Conservation (phyloP, 2,329 filamentous ascomycete species). For the Ambrosiella xylebori region DNA sequence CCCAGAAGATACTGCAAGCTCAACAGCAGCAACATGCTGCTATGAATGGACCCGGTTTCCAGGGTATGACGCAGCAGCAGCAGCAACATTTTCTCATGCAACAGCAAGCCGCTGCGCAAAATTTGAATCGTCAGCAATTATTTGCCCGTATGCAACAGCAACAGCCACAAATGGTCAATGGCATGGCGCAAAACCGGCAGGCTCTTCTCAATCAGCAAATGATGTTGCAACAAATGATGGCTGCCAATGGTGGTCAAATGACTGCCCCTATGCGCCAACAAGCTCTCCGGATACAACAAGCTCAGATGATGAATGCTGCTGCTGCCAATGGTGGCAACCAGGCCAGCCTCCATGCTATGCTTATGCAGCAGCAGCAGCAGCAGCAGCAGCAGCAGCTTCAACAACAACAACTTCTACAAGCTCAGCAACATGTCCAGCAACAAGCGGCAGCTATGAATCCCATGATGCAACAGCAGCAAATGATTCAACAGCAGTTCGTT, state of each 20-base stretch:
- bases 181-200: background rate
- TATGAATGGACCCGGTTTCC: slow-evolving; percentile 16
- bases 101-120: slow-evolving; percentile 18
- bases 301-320: background rate
- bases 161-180: slow-evolving; percentile 15
- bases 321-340: slow-evolving; percentile 17
- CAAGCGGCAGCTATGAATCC: slow-evolving; percentile 2
- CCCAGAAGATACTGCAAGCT: slow-evolving; percentile 28
- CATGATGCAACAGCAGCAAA: slow-evolving; percentile 4
- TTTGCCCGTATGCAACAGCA: slow-evolving; percentile 14
- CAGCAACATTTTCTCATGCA: slow-evolving; percentile 20
- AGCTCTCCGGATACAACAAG: background rate
- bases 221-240: background rate
- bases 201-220: background rate
- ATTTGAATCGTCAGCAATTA: background rate
- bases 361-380: slow-evolving; percentile 17
- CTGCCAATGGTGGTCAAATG: background rate
- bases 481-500: background rate
- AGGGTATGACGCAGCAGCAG: slow-evolving; percentile 21
- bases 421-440: slow-evolving; percentile 20
- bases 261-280: slow-evolving; percentile 12
- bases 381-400: slow-evolving; percentile 16
- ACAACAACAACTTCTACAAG: slow-evolving; percentile 19
- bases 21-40: slow-evolving; percentile 25
- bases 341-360: slow-evolving; percentile 19